phyloP scores from a whole-genome alignment of 345 rosid genomes.

The Eucalyptus marginata region DNA sequence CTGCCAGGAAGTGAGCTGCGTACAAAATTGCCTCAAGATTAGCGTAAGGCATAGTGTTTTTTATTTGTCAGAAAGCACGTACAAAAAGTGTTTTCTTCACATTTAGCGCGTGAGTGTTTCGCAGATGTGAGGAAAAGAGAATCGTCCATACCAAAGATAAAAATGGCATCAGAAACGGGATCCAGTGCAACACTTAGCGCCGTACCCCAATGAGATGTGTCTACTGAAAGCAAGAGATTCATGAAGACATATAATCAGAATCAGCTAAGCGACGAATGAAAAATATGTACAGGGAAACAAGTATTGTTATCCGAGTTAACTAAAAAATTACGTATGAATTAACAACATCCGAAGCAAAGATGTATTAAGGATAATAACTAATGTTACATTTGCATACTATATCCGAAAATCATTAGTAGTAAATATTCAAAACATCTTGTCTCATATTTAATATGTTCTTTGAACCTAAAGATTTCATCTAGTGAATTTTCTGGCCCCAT shows the following conservation, averaged over 20 bases:
- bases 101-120: neutral
- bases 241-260: neutral
- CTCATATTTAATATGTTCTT: neutral
- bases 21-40: neutral
- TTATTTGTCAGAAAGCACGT: neutral
- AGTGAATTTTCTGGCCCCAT: too few species aligned
- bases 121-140: neutral
- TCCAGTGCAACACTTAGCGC: neutral
- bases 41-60: neutral
- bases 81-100: neutral
- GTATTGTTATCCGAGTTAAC: neutral
- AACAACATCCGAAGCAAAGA: neutral
- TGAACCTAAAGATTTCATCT: neutral
- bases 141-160: neutral
- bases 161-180: accelerated
- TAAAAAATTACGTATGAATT: too few species aligned
- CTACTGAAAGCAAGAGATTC: neutral
- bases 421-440: too few species aligned
- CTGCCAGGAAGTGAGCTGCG: neutral
- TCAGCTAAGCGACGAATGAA: neutral
- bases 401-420: too few species aligned
- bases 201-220: accelerated
- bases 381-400: neutral
- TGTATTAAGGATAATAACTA: too few species aligned
- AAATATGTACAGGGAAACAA: neutral